Conservation (phyloP, 768 basidiomycete genomes). For the Strobilomyces echinocephalus region DNA sequence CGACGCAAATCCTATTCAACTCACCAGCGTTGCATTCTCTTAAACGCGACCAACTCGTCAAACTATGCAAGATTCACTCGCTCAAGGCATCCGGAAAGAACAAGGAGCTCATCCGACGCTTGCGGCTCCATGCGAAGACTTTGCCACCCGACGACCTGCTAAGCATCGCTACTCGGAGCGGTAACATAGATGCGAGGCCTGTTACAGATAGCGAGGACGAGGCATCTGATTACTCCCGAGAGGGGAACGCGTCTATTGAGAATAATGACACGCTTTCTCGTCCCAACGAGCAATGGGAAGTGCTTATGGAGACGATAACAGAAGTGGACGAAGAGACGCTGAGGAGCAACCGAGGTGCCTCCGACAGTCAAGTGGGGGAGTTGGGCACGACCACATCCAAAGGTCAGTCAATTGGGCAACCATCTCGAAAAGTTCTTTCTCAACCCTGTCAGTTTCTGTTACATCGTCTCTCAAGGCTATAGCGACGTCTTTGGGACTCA, state of each 20-base stretch:
- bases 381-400: conserved; percentile 71
- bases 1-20: conserved; percentile 78
- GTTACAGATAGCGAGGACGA: conserved; percentile 32
- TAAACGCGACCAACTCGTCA: conserved; percentile 79
- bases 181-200: conserved; percentile 31
- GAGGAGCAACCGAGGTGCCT: conserved; percentile 40
- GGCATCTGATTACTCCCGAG: conserved; percentile 21
- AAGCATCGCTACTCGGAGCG: conserved; percentile 52
- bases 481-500: conserved; percentile 72
- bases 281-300: conserved; percentile 79
- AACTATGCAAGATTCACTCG: conserved; percentile 78
- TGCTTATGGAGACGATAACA: conserved; percentile 79
- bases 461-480: conserved; percentile 71
- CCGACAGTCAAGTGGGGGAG: conserved; percentile 46
- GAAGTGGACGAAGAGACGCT: conserved; percentile 53
- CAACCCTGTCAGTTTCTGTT: conserved; percentile 45
- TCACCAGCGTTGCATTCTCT: conserved; percentile 79
- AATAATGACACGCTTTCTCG: conserved; percentile 36
- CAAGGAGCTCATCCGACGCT: conserved; percentile 60
- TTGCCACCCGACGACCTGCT: conserved; percentile 54
- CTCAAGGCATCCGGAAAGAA: conserved; percentile 82
- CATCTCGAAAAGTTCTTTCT: background rate
- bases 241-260: conserved; percentile 5
- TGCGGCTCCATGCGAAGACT: conserved; percentile 63
- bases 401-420: conserved; percentile 36